phyloP scores from a whole-genome alignment of 352 stramenopile genomes.

The Phytophthora kernoviae region DNA sequence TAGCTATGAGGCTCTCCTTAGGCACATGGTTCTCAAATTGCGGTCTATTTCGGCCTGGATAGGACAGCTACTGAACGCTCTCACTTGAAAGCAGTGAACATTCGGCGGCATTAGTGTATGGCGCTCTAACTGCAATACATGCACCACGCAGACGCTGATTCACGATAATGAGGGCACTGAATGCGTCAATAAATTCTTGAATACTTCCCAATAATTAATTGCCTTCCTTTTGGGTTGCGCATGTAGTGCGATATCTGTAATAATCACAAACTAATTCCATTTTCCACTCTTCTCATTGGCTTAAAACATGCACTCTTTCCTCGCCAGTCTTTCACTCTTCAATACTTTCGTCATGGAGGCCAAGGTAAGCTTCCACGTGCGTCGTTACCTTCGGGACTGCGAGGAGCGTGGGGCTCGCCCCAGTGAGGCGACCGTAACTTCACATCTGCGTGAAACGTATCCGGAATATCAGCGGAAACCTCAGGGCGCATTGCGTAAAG shows the following conservation, averaged over 20 bases:
- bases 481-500: conserved; percentile 61
- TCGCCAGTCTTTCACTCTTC: not conserved
- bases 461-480: conserved; percentile 89
- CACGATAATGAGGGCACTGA: too few relatives aligned
- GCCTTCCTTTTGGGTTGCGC: too few relatives aligned
- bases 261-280: not conserved
- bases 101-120: too few relatives aligned
- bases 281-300: not conserved
- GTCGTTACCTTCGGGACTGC: conserved; percentile 82
- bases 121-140: too few relatives aligned
- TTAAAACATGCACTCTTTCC: not conserved
- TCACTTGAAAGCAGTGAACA: too few relatives aligned
- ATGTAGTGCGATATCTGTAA: conserved; percentile 1
- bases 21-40: too few relatives aligned
- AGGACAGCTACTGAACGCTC: too few relatives aligned
- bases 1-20: too few relatives aligned
- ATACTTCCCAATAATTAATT: too few relatives aligned
- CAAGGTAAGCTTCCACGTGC: conserved; percentile 89
- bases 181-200: too few relatives aligned
- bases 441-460: conserved; percentile 75
- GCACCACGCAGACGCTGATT: too few relatives aligned
- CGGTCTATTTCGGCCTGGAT: too few relatives aligned
- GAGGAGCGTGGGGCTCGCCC: conserved; percentile 63
- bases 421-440: conserved; percentile 65
- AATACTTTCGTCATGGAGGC: conserved; percentile 57